phyloP scores from a whole-genome alignment of 495 filamentous ascomycete species.

The Entonaema liquescens region DNA sequence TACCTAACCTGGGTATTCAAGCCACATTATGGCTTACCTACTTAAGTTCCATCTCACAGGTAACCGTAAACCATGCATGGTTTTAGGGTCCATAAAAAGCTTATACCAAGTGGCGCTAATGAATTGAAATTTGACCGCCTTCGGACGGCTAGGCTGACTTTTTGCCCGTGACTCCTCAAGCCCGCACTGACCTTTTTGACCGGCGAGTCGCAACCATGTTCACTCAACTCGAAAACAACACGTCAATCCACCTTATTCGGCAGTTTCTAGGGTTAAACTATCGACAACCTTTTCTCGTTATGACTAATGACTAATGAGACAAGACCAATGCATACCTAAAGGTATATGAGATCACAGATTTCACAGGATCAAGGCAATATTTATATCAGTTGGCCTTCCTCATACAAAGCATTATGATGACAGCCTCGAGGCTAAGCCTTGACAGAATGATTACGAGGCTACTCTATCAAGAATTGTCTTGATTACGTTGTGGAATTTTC shows the following conservation, averaged over 20 bases:
- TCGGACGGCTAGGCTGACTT: constrained; percentile 32
- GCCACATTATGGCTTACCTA: constrained; percentile 2
- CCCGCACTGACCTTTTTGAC: constrained; percentile 30
- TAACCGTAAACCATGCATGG: neutral
- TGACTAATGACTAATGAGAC: constrained; percentile 3
- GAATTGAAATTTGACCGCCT: constrained; percentile 34
- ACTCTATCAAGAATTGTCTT: constrained; percentile 7
- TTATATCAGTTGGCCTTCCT: constrained; percentile 3
- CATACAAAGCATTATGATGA: neutral
- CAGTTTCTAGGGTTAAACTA: constrained; percentile 18
- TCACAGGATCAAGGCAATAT: neutral
- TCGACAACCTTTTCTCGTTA: constrained; percentile 19
- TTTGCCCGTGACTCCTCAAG: constrained; percentile 24
- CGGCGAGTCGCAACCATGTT: constrained; percentile 22
- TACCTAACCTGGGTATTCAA: neutral
- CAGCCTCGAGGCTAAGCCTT: constrained; percentile 19
- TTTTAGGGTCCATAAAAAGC: neutral
- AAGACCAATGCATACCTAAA: constrained; percentile 15
- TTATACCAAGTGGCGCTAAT: constrained; percentile 6
- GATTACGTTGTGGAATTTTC: constrained; percentile 14
- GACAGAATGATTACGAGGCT: constrained; percentile 15
- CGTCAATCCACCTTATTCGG: constrained; percentile 37
- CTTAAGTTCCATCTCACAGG: neutral
- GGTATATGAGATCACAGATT: constrained; percentile 7
- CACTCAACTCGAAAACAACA: constrained; percentile 39